phyloP scores from a whole-genome alignment of 2,329 filamentous ascomycete genomes.

The Trichoderma pleuroti region DNA sequence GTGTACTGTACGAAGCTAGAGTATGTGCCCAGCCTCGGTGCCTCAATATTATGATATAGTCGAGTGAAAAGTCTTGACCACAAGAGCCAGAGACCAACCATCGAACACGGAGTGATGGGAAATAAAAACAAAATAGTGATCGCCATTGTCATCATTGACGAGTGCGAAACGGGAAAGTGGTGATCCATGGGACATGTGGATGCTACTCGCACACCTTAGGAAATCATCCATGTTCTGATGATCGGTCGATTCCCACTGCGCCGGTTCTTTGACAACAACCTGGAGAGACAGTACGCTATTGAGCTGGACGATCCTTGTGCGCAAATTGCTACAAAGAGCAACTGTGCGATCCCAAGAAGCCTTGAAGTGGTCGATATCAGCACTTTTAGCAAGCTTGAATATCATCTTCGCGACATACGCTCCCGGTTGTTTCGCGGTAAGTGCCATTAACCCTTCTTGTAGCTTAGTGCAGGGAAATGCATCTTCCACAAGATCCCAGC shows the following conservation, averaged over 20 bases:
- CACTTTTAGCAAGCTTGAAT: constrained; percentile 8
- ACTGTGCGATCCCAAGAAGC: constrained; percentile 26
- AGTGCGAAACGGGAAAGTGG: neutral
- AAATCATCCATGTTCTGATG: neutral
- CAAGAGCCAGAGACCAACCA: constrained; percentile 5
- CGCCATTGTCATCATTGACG: neutral
- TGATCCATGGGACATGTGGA: constrained; percentile 1
- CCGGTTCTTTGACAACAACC: neutral
- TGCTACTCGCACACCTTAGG: neutral
- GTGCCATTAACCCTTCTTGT: constrained; percentile 9
- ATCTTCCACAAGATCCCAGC: neutral
- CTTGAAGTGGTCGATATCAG: neutral
- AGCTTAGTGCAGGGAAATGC: neutral
- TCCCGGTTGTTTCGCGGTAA: neutral
- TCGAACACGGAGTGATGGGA: constrained; percentile 12
- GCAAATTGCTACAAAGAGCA: neutral
- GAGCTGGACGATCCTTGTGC: constrained; percentile 10
- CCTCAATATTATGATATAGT: neutral
- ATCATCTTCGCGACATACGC: neutral
- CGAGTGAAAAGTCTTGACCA: neutral
- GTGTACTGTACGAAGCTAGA: constrained; percentile 5
- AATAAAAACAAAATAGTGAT: neutral
- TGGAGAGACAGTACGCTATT: neutral
- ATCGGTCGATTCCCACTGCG: neutral
- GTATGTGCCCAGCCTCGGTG: neutral